Conservation (phyloP, 2,329 filamentous ascomycete species). For the Scedosporium boydii region DNA sequence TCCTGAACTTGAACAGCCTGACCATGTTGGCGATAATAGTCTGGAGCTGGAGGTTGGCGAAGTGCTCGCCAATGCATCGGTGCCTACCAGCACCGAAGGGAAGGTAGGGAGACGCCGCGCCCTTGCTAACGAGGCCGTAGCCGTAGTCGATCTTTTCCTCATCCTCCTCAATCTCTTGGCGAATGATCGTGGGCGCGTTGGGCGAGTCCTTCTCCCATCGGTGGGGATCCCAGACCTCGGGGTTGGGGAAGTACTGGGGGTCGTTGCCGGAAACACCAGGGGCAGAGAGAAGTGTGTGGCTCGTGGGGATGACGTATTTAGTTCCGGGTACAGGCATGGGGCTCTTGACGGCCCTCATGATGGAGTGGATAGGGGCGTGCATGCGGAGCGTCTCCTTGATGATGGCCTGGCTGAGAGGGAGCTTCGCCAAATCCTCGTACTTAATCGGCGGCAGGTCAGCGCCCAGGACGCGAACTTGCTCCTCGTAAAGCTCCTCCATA, state of each 20-base stretch:
- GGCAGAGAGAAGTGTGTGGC: slow-evolving; percentile 73
- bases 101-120: slow-evolving; percentile 79
- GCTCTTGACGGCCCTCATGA: slow-evolving; percentile 83
- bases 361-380: slow-evolving; percentile 89
- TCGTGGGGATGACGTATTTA: slow-evolving; percentile 70
- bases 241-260: slow-evolving; percentile 69
- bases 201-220: slow-evolving; percentile 68
- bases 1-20: slow-evolving; percentile 70
- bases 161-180: slow-evolving; percentile 43
- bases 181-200: slow-evolving; percentile 37
- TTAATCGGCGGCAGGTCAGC: slow-evolving; percentile 57
- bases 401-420: slow-evolving; percentile 74
- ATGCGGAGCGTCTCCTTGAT: slow-evolving; percentile 88
- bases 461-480: slow-evolving; percentile 68
- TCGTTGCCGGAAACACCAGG: slow-evolving; percentile 72
- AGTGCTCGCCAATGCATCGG: slow-evolving; percentile 93
- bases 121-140: slow-evolving; percentile 87
- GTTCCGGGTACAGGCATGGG: slow-evolving; percentile 79
- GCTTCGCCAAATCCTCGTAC: slow-evolving; percentile 68
- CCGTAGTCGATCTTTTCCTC: slow-evolving; percentile 85
- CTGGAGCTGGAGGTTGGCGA: slow-evolving; percentile 85
- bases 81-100: slow-evolving; percentile 91
- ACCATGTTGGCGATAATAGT: slow-evolving; percentile 74
- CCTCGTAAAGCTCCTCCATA: slow-evolving; percentile 70
- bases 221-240: slow-evolving; percentile 78